Percentiles rank a stretch among this genome's conserved stretches.
Evolutionary conservation across 441 rosid genomes (phyloP).

Genomic region (Iberis amara): DNA sequence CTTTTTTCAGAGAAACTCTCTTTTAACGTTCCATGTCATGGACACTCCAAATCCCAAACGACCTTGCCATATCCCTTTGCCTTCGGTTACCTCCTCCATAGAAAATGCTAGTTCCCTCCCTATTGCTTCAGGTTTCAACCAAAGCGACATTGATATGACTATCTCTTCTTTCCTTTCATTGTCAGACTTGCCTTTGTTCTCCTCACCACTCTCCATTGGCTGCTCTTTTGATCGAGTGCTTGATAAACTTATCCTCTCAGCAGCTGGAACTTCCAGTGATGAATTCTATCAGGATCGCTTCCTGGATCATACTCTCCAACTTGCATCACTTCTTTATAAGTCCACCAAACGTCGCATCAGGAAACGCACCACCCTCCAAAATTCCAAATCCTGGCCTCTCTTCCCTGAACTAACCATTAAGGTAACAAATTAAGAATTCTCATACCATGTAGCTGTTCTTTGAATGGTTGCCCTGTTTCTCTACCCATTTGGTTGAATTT

Average conservation of each 20-base stretch:
- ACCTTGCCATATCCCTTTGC: slow-evolving; percentile 12
- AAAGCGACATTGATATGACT: slow-evolving; percentile 12
- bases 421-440: slow-evolving; percentile 30
- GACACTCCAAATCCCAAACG: slow-evolving; percentile 28
- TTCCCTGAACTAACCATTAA: slow-evolving; percentile 77
- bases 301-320: slow-evolving; percentile 53
- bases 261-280: slow-evolving; percentile 5
- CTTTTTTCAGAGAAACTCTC: background rate
- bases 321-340: slow-evolving; percentile 47
- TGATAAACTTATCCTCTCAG: slow-evolving; percentile 25
- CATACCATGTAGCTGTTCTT: background rate
- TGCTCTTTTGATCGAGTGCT: slow-evolving; percentile 52
- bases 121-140: slow-evolving; percentile 1
- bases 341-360: slow-evolving; percentile 57
- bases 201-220: slow-evolving; percentile 42
- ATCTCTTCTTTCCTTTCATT: slow-evolving; percentile 22
- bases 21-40: slow-evolving; percentile 13
- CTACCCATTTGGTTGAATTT: background rate
- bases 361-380: slow-evolving; percentile 57
- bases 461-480: background rate
- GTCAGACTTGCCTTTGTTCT: slow-evolving; percentile 28
- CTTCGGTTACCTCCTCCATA: slow-evolving; percentile 18
- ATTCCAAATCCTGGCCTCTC: slow-evolving; percentile 59
- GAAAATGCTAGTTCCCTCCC: background rate
- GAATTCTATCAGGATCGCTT: slow-evolving; percentile 48